Evolutionary conservation across 1,284 basidiomycete species (phyloP), one percentile per base, ranked within the genome.

Genomic region (Melampsora larici-populina): DNA sequence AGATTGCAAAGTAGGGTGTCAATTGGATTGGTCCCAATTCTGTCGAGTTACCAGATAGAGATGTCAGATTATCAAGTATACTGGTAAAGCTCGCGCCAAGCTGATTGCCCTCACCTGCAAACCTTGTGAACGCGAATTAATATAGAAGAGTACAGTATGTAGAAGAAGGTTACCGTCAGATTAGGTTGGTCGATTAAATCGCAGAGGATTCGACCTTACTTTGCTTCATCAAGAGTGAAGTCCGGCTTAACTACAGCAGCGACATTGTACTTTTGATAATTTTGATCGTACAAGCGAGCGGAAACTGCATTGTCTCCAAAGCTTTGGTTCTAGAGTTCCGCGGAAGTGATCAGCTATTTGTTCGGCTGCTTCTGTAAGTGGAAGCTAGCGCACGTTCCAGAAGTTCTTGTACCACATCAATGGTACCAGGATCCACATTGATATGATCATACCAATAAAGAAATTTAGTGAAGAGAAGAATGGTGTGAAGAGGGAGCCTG

Each of bases 251-350:
- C 74, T 5, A 77, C 66, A 26, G 74, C 74, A n/a, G 66, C 40
- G 18, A 77, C 74, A 29, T 77, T 77, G 46, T 77, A 77, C 46
- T 77, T 77, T 26, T 77, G 33, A 33, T 46, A 77, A n/a, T 51
- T 46, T 60, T 49, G 51, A 48, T 77, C 66, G 33, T 68, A 77
- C n/a, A 77, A 33, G 13, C 66, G 51, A 8, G 74, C 74, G 5
- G 74, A 77, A 29, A 77, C 74, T 18, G 66, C 66, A 51, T 77
- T 77, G 51, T 77, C 74, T 29, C 74, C 74, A 63, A 77, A 77
- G 51, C 66, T 77, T 60, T 58, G 49, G 67, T 69, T 69, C 74
- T 77, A 48, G 21, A n/a, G 24, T 48, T 6, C 18, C 15, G 17
- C 6, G 33, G 13, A 63, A 15, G 18, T 15, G 33, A 48, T 70